Conservation (phyloP, 208 protist species). For the Paratrypanosoma confusum region DNA sequence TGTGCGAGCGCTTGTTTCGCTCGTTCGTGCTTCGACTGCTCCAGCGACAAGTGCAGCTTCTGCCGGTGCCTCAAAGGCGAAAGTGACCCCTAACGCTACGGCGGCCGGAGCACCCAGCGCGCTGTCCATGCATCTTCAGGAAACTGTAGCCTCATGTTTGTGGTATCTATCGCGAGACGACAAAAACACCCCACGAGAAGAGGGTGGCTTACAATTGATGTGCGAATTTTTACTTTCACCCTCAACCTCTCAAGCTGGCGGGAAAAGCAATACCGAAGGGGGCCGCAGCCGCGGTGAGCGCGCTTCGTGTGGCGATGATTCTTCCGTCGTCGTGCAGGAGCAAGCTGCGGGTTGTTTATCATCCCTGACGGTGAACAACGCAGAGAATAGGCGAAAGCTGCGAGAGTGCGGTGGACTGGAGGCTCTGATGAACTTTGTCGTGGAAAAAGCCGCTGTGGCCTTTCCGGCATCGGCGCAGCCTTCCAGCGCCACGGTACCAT, state of each 20-base stretch:
- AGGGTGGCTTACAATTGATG: conserved; percentile 77
- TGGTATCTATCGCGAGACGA: conserved; percentile 85
- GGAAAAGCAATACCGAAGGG: no score
- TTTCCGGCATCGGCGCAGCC: conserved; percentile 23
- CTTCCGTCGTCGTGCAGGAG: conserved; percentile 75
- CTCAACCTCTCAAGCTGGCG: no score
- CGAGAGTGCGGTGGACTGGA: conserved; percentile 62
- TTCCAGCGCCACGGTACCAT: conserved; percentile 1
- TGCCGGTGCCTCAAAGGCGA: conserved; percentile 12
- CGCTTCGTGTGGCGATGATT: no score
- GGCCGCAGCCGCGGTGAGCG: no score
- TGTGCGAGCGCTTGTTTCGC: conserved; percentile 53
- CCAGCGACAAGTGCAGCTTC: conserved; percentile 22
- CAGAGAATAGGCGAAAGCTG: conserved; percentile 71
- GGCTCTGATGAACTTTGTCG: conserved; percentile 50
- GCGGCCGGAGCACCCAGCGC: conserved; percentile 10
- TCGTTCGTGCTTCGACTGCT: conserved; percentile 31
- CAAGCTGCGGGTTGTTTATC: conserved; percentile 82
- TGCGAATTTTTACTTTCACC: conserved; percentile 52
- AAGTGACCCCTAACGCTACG: background rate
- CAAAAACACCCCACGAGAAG: conserved; percentile 63
- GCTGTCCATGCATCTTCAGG: conserved; percentile 70
- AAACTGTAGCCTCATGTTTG: conserved; percentile 78
- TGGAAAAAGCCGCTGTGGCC: conserved; percentile 40
- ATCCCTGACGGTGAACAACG: conserved; percentile 75